A percentile compares a stretch with the other conserved stretches of the same genome.
These are phyloP conservation scores for Grosmannia serpens DNA, from an alignment of 2,329 filamentous ascomycete genomes.

Conservation along the genomic window DNA sequence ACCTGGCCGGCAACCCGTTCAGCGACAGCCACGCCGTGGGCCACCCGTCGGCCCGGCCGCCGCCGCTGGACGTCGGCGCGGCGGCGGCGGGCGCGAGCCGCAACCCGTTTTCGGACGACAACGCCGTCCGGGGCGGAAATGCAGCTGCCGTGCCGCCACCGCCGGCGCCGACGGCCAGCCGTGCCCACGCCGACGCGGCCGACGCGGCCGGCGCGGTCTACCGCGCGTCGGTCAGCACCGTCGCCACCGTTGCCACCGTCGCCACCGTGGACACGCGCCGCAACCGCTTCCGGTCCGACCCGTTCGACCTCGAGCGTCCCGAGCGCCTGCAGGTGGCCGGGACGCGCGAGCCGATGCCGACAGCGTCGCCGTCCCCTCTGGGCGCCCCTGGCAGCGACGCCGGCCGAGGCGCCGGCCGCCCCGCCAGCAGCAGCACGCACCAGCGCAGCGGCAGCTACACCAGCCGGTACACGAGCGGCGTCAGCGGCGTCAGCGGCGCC, in stretches of 20 bases:
- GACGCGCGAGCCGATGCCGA: background rate
- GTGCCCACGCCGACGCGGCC: conserved; percentile 17
- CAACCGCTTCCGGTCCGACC: conserved; percentile 51
- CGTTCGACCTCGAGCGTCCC: conserved; percentile 51
- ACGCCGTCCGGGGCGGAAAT: conserved; percentile 32
- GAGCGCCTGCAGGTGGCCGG: conserved; percentile 26
- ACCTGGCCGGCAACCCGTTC: conserved; percentile 29
- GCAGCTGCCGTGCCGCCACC: conserved; percentile 14
- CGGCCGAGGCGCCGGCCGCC: background rate
- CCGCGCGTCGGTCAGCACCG: conserved; percentile 29
- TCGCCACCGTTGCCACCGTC: conserved; percentile 9
- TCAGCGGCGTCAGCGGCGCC: conserved; percentile 38
- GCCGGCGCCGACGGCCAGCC: background rate
- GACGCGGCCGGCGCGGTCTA: conserved; percentile 23
- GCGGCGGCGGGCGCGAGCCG: conserved; percentile 10
- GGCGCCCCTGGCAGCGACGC: conserved; percentile 14
- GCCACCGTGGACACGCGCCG: conserved; percentile 16
- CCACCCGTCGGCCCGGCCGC: conserved; percentile 11
- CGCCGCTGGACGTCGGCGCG: conserved; percentile 13
- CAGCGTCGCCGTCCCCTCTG: conserved; percentile 17
- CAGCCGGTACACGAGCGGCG: conserved; percentile 39
- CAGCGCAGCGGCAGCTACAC: conserved; percentile 26
- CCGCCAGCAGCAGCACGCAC: conserved; percentile 18
- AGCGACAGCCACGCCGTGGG: conserved; percentile 32
- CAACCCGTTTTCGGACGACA: conserved; percentile 38